phyloP scores from a whole-genome alignment of 208 protist species.

The Naegleria fowleri region DNA sequence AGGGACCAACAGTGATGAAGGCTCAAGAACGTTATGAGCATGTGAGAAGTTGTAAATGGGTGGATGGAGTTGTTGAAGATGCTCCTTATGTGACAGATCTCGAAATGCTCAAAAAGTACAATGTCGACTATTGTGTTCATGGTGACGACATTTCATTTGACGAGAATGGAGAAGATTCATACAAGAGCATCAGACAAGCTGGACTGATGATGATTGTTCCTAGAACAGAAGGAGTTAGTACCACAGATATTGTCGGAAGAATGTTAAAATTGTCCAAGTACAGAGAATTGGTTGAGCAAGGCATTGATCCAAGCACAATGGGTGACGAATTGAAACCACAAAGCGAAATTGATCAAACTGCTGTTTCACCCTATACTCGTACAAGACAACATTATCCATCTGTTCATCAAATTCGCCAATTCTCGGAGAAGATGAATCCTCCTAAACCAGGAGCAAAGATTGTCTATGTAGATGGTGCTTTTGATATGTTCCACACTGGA shows the following conservation, averaged over 20 bases:
- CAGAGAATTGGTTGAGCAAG: slow-evolving; percentile 47
- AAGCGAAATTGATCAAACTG: neutral
- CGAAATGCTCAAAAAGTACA: slow-evolving; percentile 79
- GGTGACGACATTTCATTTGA: slow-evolving; percentile 95
- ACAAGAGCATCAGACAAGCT: slow-evolving; percentile 81
- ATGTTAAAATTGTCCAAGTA: slow-evolving; percentile 88
- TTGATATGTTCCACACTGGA: slow-evolving; percentile 94
- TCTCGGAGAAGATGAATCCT: slow-evolving; percentile 70
- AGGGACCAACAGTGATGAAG: slow-evolving; percentile 16
- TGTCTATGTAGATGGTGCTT: slow-evolving; percentile 93
- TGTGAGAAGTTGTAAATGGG: slow-evolving; percentile 95
- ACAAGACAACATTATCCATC: slow-evolving; percentile 70
- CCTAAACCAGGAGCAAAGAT: slow-evolving; percentile 72
- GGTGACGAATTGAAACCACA: neutral
- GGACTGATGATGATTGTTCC: slow-evolving; percentile 79
- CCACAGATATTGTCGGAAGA: slow-evolving; percentile 93
- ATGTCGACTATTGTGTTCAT: slow-evolving; percentile 92
- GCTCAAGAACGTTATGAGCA: slow-evolving; percentile 60
- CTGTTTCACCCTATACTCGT: slow-evolving; percentile 34
- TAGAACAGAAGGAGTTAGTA: slow-evolving; percentile 91
- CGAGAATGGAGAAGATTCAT: slow-evolving; percentile 84
- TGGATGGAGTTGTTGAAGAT: slow-evolving; percentile 88
- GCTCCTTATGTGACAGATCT: slow-evolving; percentile 84
- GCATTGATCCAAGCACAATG: neutral
- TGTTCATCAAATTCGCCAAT: slow-evolving; percentile 87